phyloP scores from a whole-genome alignment of 805 yeast species.

The Metschnikowia cerradonensis region DNA sequence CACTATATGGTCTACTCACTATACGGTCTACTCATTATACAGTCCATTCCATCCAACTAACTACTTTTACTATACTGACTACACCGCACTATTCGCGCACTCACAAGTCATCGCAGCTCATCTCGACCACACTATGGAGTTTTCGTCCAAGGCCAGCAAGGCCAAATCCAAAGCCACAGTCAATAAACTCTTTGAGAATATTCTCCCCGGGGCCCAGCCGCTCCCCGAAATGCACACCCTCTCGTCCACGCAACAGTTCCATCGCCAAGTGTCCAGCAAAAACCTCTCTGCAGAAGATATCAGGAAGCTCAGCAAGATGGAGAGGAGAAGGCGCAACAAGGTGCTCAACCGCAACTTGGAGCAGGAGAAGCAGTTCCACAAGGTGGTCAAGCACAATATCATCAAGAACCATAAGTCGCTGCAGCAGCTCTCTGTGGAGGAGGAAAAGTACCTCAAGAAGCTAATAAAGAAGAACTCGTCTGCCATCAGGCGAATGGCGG shows the following conservation, averaged over 20 bases:
- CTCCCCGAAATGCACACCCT: conserved; percentile 4
- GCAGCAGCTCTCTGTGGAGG: conserved; percentile 27
- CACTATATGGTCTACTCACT: too few relatives aligned
- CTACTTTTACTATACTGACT: too few relatives aligned
- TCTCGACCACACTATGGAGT: conserved; percentile 15
- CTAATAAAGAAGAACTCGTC: conserved; percentile 36
- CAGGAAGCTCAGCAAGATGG: conserved; percentile 17
- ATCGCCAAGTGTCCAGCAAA: conserved; percentile 15
- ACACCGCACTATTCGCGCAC: too few relatives aligned
- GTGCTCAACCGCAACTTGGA: conserved; percentile 27
- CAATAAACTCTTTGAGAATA: conserved; percentile 22
- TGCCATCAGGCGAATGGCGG: conserved; percentile 25
- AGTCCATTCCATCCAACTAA: too few relatives aligned
- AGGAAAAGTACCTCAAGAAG: conserved; percentile 35
- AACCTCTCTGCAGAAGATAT: conserved; percentile 17
- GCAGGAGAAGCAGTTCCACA: conserved; percentile 29
- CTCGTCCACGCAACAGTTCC: conserved; percentile 16
- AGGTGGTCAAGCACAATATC: conserved; percentile 35
- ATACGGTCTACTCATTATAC: too few relatives aligned
- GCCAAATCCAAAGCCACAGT: conserved; percentile 23
- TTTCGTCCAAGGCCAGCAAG: conserved; percentile 19
- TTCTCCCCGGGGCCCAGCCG: conserved; percentile 18
- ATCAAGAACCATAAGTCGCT: conserved; percentile 30
- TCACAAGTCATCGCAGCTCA: not conserved
- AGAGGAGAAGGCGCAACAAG: conserved; percentile 21